Percentiles rank a stretch among this genome's conserved stretches.
Evolutionary conservation across 305 asterid genomes (phyloP).

Genomic region (Plantago coronopus): DNA sequence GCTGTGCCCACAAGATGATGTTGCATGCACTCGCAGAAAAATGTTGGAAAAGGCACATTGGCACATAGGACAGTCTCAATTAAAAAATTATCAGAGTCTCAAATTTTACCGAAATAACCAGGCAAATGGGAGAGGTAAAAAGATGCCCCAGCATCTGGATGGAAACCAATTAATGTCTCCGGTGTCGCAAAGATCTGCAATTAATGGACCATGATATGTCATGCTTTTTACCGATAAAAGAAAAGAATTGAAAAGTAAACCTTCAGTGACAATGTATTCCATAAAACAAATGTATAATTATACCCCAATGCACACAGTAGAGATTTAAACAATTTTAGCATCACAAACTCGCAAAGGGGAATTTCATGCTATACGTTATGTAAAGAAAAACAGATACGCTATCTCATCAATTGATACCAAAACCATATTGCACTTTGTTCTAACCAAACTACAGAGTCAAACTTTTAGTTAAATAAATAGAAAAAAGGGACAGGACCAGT

Average conservation of each 20-base stretch:
- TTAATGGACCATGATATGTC: constrained; percentile 11
- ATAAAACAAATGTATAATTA: no score
- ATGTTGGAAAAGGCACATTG: no score
- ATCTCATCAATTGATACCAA: no score
- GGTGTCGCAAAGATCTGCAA: constrained; percentile 90
- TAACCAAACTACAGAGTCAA: no score
- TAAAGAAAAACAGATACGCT: not conserved
- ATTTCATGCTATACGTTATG: constrained; percentile 1
- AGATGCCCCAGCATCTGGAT: constrained; percentile 98
- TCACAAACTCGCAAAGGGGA: not conserved
- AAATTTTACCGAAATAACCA: constrained; percentile 70
- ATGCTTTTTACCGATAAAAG: constrained; percentile 11
- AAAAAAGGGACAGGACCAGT: no score
- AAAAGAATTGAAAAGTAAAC: no score
- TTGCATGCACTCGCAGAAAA: no score
- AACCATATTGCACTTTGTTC: no score
- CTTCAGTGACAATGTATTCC: not conserved
- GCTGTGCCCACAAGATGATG: no score
- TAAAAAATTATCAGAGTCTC: constrained; percentile 7
- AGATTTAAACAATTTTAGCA: constrained; percentile 5
- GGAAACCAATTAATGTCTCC: constrained; percentile 90
- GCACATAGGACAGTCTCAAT: not conserved
- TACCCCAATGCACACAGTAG: no score
- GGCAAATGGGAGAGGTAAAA: constrained; percentile 92
- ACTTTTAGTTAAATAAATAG: no score